Base-by-base conservation (phyloP, 2,329 filamentous ascomycete species). In the Neofusicoccum parvum region DNA sequence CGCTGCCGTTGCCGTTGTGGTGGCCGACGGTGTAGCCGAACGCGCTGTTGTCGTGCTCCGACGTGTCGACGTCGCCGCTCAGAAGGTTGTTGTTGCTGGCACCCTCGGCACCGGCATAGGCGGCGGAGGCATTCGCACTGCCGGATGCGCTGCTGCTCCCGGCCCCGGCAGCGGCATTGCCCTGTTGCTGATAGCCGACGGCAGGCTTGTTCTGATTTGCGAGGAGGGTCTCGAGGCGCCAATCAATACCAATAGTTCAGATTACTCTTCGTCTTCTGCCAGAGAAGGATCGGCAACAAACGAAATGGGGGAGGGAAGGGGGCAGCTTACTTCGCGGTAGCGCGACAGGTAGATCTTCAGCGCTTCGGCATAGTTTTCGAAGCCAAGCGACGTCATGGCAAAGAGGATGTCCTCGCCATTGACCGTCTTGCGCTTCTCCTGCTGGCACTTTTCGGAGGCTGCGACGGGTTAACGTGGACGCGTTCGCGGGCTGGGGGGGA, bases 391-490 rank as follows among this genome's bases (percentile, higher is more conserved):
- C 7, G 94, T 98, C 95, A 99, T 99, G 67, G 95, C 95, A 76
- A 98, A 99, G 51, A 99, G 83, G 67, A 99, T 99, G 74, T 99
- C 95, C 80, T 99, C 95, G 72, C 95, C 95, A 75, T 99, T 99
- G 71, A 99, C 95, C 0, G 95, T 99, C 84, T 99, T 99, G 74
- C 95, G 89, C 85, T 99, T 99, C 80, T 99, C 95, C 79, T 98
- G 95, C 78, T 99, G 95, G 76, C 95, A 99, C 80, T 99, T 99
- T 80, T 99, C 95, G 69, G 95, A 98, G 34, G 95, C 95, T 98
- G 76, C 14, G 10, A 17, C 20, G 17, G 43, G 65, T 75, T 56
- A 74, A 53, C n/a, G 5, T 5, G 69, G 56, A 67, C 67, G 46
- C 34, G 20, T 45, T 5, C 23, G n/a, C 11, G n/a, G 51, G 27